A percentile compares a stretch with the other conserved stretches of the same genome.
These are phyloP conservation scores for Penicillium aurantiogriseum DNA, from an alignment of 2,329 filamentous ascomycete species.

Conservation along the genomic window DNA sequence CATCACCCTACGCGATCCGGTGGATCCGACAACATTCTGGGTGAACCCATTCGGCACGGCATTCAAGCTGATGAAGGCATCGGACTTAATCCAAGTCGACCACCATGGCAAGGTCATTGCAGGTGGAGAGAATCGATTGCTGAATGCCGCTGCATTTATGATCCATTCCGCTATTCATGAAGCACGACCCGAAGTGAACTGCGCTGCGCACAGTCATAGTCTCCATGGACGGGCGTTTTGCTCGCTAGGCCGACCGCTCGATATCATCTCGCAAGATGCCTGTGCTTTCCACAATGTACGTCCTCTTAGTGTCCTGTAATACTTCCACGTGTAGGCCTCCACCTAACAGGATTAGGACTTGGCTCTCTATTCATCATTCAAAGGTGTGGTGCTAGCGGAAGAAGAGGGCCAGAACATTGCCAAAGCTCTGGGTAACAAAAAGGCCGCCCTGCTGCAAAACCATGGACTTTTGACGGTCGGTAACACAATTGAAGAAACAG, in stretches of 20 bases:
- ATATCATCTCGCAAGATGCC: constrained; percentile 48
- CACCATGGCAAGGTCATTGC: constrained; percentile 62
- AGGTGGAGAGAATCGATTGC: constrained; percentile 51
- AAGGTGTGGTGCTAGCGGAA: constrained; percentile 53
- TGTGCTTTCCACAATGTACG: constrained; percentile 47
- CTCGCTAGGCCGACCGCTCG: constrained; percentile 42
- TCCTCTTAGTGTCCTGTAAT: not conserved
- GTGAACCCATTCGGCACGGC: constrained; percentile 65
- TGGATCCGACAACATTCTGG: constrained; percentile 62
- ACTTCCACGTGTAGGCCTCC: no score
- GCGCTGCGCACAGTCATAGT: constrained; percentile 56
- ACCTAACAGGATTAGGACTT: constrained; percentile 41
- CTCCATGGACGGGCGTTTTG: constrained; percentile 51
- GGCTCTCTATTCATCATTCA: constrained; percentile 53
- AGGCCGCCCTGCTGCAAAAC: constrained; percentile 55
- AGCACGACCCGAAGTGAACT: constrained; percentile 55
- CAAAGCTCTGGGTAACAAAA: constrained; percentile 47
- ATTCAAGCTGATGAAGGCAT: constrained; percentile 62
- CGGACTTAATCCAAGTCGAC: constrained; percentile 67
- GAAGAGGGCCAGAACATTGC: constrained; percentile 57
- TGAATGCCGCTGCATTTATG: constrained; percentile 53
- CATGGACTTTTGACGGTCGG: constrained; percentile 55
- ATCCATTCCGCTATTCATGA: constrained; percentile 56
- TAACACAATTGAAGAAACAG: constrained; percentile 49
- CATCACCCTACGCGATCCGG: constrained; percentile 61